Evolutionary conservation across 768 basidiomycete genomes (phyloP).

Genomic region (Roridomyces roridus): DNA sequence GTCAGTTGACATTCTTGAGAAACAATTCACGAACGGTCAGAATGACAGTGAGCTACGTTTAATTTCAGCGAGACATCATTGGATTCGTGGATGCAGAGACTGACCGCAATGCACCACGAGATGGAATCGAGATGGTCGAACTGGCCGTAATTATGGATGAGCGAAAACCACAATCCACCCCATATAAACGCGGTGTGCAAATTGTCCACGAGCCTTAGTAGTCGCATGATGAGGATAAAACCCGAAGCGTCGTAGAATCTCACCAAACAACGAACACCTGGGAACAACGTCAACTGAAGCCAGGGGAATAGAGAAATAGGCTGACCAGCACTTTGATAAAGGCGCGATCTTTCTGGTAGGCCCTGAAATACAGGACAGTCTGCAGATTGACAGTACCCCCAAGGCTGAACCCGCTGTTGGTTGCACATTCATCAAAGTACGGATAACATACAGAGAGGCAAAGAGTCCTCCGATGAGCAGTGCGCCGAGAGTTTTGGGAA

Average conservation of each 20-base stretch:
- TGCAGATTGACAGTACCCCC: neutral
- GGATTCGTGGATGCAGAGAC: neutral
- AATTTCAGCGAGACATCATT: neutral
- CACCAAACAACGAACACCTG: no score
- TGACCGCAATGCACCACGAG: constrained; percentile 16
- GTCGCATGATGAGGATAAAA: no score
- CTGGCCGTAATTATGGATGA: constrained; percentile 37
- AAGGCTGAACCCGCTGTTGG: neutral
- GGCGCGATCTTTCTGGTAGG: no score
- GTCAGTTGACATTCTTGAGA: neutral
- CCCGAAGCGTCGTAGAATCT: no score
- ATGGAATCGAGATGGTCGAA: constrained; percentile 30
- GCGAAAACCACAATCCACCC: constrained; percentile 37
- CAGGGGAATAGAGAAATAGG: no score
- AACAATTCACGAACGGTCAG: constrained; percentile 29
- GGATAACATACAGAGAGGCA: constrained; percentile 2
- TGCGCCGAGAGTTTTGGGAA: constrained; percentile 1
- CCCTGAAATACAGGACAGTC: no score
- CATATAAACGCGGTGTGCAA: constrained; percentile 39
- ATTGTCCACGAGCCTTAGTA: constrained; percentile 33
- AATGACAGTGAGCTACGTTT: constrained; percentile 29
- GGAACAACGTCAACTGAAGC: no score
- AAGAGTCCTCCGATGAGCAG: constrained; percentile 11
- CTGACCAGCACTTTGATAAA: no score
- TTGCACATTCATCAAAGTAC: neutral